Conservation (phyloP, 768 basidiomycete species). For the Naganishia friedmannii region DNA sequence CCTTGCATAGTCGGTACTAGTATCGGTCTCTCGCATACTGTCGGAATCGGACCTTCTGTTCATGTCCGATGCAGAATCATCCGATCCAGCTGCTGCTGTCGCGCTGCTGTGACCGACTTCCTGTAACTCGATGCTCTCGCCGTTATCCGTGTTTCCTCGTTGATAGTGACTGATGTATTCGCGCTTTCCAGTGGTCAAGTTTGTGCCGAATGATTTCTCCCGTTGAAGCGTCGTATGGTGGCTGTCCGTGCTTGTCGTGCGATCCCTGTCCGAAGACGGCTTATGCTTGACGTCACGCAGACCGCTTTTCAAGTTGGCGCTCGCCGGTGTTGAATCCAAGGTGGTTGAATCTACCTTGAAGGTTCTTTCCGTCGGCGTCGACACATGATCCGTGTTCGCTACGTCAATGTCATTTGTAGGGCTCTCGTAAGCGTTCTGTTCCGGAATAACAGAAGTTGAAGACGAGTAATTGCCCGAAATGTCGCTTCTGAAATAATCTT, state of each 20-base stretch:
- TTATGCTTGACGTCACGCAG: background rate
- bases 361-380: background rate
- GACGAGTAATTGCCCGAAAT: background rate
- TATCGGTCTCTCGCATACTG: background rate
- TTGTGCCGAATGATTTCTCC: background rate
- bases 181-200: constrained; percentile 1
- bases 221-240: background rate
- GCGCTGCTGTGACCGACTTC: background rate
- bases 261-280: background rate
- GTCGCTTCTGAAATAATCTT: background rate
- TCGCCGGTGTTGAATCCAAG: background rate
- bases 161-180: constrained; percentile 14
- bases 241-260: background rate
- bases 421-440: background rate
- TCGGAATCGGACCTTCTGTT: background rate
- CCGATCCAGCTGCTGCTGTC: too few relatives aligned
- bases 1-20: background rate
- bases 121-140: background rate
- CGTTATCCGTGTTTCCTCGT: background rate
- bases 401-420: background rate
- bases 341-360: background rate
- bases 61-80: background rate
- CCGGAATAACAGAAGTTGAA: background rate
- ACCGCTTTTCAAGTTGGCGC: background rate
- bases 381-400: background rate